A percentile compares a stretch with the other conserved stretches of the same genome.
Conservation (phyloP, 2,329 filamentous ascomycete species). For the Hypoxylon sp. region DNA sequence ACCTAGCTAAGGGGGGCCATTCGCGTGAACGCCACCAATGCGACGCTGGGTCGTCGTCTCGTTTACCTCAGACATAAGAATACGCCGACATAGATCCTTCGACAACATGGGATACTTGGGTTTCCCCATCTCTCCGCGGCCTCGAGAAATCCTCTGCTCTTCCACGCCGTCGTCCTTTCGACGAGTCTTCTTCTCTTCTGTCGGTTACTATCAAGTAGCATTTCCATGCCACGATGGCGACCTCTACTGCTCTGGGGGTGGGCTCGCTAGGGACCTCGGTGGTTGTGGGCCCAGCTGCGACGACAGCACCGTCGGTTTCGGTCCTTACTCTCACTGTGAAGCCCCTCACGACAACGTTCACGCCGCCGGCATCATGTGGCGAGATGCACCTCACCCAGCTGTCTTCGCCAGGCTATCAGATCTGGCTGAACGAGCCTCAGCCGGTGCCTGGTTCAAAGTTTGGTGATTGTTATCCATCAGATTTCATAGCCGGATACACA, state of each 20-base stretch:
- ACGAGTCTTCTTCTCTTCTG: neutral
- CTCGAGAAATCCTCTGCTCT: constrained; percentile 3
- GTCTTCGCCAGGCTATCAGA: constrained; percentile 40
- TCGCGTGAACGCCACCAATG: constrained; percentile 11
- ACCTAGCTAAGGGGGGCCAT: neutral
- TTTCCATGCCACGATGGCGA: constrained; percentile 25
- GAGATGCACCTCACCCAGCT: constrained; percentile 42
- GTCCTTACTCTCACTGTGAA: constrained; percentile 41
- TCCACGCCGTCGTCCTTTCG: neutral
- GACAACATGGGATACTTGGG: neutral
- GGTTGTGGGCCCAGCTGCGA: neutral
- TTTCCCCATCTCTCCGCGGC: constrained; percentile 8
- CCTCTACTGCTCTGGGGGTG: constrained; percentile 1
- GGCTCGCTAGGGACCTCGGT: constrained; percentile 2
- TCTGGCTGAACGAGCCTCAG: constrained; percentile 46
- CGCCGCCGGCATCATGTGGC: constrained; percentile 39
- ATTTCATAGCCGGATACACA: constrained; percentile 41
- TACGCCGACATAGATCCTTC: constrained; percentile 15
- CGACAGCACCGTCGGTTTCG: constrained; percentile 24
- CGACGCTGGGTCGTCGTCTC: constrained; percentile 19
- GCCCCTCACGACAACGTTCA: constrained; percentile 43
- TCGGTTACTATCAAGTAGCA: neutral
- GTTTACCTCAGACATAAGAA: constrained; percentile 8
- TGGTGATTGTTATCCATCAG: constrained; percentile 43
- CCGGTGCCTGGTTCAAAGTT: constrained; percentile 39